phyloP scores from a whole-genome alignment of 768 basidiomycete species.

The Collybia nuda region DNA sequence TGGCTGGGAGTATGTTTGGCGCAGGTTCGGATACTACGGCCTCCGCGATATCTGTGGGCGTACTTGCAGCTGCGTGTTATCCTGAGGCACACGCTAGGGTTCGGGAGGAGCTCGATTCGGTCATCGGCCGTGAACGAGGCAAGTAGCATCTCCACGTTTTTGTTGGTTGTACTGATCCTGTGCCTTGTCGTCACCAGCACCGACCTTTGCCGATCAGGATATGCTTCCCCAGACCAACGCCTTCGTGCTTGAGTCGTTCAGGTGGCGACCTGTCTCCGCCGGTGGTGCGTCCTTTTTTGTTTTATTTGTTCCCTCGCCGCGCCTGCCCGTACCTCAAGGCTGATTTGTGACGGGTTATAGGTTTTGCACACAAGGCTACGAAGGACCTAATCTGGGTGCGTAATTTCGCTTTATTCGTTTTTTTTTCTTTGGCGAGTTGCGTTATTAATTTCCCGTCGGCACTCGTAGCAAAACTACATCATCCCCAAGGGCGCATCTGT shows the following conservation, averaged over 20 bases:
- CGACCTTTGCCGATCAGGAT: constrained; percentile 39
- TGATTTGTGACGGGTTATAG: constrained; percentile 14
- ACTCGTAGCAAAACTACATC: constrained; percentile 31
- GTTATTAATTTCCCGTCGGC: no score
- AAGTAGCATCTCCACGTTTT: constrained; percentile 5
- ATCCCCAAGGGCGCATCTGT: constrained; percentile 60
- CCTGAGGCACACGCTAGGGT: constrained; percentile 50
- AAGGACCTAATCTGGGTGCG: constrained; percentile 56
- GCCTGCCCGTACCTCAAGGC: no score
- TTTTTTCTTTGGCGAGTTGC: no score
- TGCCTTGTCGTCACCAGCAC: constrained; percentile 21
- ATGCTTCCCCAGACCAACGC: constrained; percentile 44
- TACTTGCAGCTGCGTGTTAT: constrained; percentile 60
- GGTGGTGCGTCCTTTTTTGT: constrained; percentile 30
- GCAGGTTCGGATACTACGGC: constrained; percentile 69
- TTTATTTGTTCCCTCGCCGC: not conserved
- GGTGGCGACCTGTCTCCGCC: constrained; percentile 52
- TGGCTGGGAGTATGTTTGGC: constrained; percentile 65
- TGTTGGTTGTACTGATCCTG: no score
- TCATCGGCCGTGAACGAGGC: constrained; percentile 48
- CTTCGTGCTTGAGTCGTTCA: constrained; percentile 48
- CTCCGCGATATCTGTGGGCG: constrained; percentile 51
- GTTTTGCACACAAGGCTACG: constrained; percentile 64
- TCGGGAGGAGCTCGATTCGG: constrained; percentile 53
- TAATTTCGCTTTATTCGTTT: no score